These are phyloP conservation scores for Rhizophagus clarus DNA, from an alignment of 192 early-diverging fungal species.

Conservation along the genomic window DNA sequence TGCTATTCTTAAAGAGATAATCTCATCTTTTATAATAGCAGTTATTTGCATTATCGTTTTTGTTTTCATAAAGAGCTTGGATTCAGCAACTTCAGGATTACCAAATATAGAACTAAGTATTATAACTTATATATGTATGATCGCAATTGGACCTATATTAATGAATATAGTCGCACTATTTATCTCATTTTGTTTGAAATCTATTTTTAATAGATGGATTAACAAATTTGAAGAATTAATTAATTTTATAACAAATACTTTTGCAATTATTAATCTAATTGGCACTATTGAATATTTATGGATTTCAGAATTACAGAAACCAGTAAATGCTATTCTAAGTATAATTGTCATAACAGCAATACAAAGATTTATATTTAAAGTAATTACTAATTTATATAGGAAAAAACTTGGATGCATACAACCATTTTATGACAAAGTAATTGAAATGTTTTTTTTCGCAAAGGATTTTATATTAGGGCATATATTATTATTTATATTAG, in stretches of 20 bases:
- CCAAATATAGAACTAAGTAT: slow-evolving; percentile 44
- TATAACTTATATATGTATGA: slow-evolving; percentile 60
- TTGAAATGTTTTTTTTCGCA: slow-evolving; percentile 82
- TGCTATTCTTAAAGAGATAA: slow-evolving; percentile 66
- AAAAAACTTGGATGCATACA: slow-evolving; percentile 70
- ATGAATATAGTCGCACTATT: slow-evolving; percentile 68
- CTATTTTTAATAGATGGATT: slow-evolving; percentile 61
- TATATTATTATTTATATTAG: slow-evolving; percentile 74
- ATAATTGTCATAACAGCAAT: slow-evolving; percentile 66
- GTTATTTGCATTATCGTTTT: slow-evolving; percentile 63
- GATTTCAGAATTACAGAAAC: slow-evolving; percentile 68
- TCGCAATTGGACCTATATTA: slow-evolving; percentile 70
- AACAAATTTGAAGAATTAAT: slow-evolving; percentile 74
- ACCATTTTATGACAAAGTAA: slow-evolving; percentile 79
- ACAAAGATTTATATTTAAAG: slow-evolving; percentile 69
- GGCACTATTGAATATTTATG: slow-evolving; percentile 65
- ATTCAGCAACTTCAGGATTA: slow-evolving; percentile 32
- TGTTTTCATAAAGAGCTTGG: slow-evolving; percentile 68
- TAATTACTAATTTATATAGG: slow-evolving; percentile 71
- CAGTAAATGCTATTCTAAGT: slow-evolving; percentile 64
- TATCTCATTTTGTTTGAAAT: slow-evolving; percentile 65
- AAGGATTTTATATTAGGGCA: slow-evolving; percentile 80
- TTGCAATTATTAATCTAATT: slow-evolving; percentile 65
- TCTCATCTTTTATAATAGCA: slow-evolving; percentile 68
- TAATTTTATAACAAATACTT: slow-evolving; percentile 64